A percentile compares a stretch with the other conserved stretches of the same genome.
These are phyloP conservation scores for Rubroshorea leprosula DNA, from an alignment of 345 rosid genomes.

Conservation along the genomic window DNA sequence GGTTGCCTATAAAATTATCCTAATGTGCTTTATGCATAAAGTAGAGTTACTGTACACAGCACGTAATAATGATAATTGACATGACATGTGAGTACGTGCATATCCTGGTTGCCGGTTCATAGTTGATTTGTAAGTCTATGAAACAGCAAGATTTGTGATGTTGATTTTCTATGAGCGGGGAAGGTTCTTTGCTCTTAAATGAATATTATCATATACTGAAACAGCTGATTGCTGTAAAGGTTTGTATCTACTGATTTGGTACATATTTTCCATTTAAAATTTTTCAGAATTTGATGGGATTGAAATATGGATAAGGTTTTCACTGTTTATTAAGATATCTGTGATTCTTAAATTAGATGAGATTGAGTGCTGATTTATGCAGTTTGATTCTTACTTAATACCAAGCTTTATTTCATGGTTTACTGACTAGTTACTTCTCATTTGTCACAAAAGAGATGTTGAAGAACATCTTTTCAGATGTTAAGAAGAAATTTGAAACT, in stretches of 20 bases:
- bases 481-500: conserved; percentile 74
- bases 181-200: not conserved
- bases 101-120: not conserved
- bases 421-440: conserved; percentile 13
- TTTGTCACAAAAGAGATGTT: conserved; percentile 58
- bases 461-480: conserved; percentile 81
- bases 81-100: not conserved
- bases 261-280: not conserved
- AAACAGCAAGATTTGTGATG: not conserved
- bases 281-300: too few species aligned
- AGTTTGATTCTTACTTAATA: conserved; percentile 2
- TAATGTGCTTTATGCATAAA: not conserved
- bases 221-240: not conserved
- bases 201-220: not conserved
- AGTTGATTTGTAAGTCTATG: not conserved
- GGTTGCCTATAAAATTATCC: not conserved
- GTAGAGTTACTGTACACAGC: not conserved
- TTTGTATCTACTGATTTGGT: not conserved
- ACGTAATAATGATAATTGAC: not conserved
- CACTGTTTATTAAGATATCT: not conserved
- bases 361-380: conserved; percentile 1
- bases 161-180: not conserved
- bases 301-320: not conserved
- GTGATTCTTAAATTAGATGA: not conserved
- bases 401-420: not conserved